Base-by-base conservation (phyloP, 2,329 filamentous ascomycete species). In the Exophiala lecanii-corni region DNA sequence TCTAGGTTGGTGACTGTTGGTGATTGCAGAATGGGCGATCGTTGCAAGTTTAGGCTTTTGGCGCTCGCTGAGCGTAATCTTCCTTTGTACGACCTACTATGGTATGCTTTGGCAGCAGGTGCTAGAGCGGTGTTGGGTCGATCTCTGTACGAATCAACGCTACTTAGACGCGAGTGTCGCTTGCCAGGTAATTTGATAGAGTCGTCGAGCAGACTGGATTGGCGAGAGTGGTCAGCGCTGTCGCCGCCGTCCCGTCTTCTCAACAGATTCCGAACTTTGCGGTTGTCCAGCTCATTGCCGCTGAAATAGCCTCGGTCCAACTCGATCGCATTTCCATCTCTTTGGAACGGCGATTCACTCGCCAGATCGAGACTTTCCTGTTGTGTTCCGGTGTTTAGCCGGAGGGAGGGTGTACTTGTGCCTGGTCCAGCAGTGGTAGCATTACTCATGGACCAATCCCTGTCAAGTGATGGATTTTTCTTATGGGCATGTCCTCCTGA, bases 271-370 rank as follows among this genome's bases (percentile, higher is more conserved):
- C 86, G 78, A 38, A 62, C 66, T 56, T 78, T 81, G 45, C 84
- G 79, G 32, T 78, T 78, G 51, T 96, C 89, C 9, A 81, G 72
- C 58, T 97, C 91, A 12, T 84, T 85, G 2, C 89, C 88, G 5
- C 91, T 96, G 60, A 96, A 95, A 63, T 97, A 97, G 17, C 89
- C 91, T 25, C 88, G 79, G 57, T 97, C 92, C 12, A 87, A 64
- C 48, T 94, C 86, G 43, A 67, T 64, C 34, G 66, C 59, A 49
- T 60, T 48, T 46, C 59, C 55, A 39, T 64, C 55, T 9, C 58
- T 57, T 25, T 57, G 55, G 21, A 59, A 57, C 18, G 54, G 55
- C 18, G 62, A 59, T 43, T 65, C 59, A 9, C 36, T 13, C 13
- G 36, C 26, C 33, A 49, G 13, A 38, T 49, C 43, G 10, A 41